Base-by-base conservation (phyloP, 2,329 filamentous ascomycete species). In the Beauveria asiatica region DNA sequence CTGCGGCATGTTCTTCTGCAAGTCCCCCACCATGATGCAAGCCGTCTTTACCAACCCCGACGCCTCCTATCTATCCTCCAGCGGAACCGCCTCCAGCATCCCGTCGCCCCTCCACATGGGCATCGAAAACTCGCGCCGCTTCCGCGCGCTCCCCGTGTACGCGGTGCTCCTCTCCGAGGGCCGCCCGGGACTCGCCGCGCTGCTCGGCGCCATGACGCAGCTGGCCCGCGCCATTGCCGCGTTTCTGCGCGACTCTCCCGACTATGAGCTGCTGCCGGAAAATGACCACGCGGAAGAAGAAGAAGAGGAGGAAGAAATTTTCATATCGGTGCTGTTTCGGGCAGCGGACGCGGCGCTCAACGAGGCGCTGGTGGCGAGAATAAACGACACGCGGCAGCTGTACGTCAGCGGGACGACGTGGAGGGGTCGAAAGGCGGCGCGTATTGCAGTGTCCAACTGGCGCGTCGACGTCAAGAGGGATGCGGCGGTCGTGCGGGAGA, bases 361-460 rank as follows among this genome's bases (percentile, higher is more conserved):
- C 66, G 70, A 76, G 1, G 74, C 76, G 44, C 75, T 97, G n/a
- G 86, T 88, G 0, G 75, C 80, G 9, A 83, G 75, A 57, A 92
- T 97, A 66, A 96, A 96, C 69, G 80, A 74, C 5, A 86, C 83
- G 1, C 81, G 85, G 45, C 83, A 83, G 68, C 87, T 96, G 67
- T 96, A 92, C 68, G 88, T 96, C 5, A 92, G 89, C 62, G 89
- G 89, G 0, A 96, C 90, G 13, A 79, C 74, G 50, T 97, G 92
- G 91, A 78, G 84, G 46, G 89, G 88, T 0, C 75, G 78, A 60
- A 82, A 86, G 60, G 92, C 92, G 9, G 88, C 86, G 62, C 81
- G 93, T n/a, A 83, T 96, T 66, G 92, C 93, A 0, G 84, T 96
- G 46, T 88, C 89, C 44, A 97, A 89, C 68, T 96, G 92, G 90